Percentiles rank a stretch among this genome's conserved stretches.
Evolutionary conservation across 164 flowering plant genomes (phyloP).

Genomic region (Macadamia tetraphylla): DNA sequence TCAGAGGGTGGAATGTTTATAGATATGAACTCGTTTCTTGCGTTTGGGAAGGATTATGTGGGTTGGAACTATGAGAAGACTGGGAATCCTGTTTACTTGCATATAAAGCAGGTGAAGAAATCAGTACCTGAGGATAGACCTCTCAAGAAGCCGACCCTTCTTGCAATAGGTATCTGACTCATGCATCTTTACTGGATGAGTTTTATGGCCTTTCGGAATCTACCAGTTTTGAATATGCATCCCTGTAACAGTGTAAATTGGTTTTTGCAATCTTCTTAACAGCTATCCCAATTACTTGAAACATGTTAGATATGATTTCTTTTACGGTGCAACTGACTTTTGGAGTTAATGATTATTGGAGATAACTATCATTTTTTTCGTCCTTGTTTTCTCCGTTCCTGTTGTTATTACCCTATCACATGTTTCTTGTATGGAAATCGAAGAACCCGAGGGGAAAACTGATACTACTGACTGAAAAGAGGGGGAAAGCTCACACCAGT

Average conservation of each 20-base stretch:
- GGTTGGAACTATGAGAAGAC: slow-evolving; percentile 86
- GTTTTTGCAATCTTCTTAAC: neutral
- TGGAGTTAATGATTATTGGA: neutral
- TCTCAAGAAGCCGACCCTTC: slow-evolving; percentile 79
- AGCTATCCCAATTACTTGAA: neutral
- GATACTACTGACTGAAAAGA: no score
- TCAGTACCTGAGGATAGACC: slow-evolving; percentile 79
- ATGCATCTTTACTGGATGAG: neutral
- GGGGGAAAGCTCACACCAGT: no score
- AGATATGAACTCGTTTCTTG: slow-evolving; percentile 86
- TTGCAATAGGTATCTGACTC: slow-evolving; percentile 72
- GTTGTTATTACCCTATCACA: neutral
- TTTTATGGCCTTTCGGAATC: neutral
- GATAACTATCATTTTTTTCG: neutral
- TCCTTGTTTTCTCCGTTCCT: neutral
- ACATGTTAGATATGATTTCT: neutral
- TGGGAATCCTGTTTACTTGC: slow-evolving; percentile 84
- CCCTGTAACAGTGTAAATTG: neutral
- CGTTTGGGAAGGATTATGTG: slow-evolving; percentile 77
- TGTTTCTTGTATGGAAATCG: neutral
- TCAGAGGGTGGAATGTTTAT: slow-evolving; percentile 86
- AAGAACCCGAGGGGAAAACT: no score
- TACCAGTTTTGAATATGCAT: neutral
- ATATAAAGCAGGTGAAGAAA: slow-evolving; percentile 68
- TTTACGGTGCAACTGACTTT: neutral